A percentile compares a stretch with the other conserved stretches of the same genome.
Conservation (phyloP, 1,284 basidiomycete species). For the Trametes hirsuta region DNA sequence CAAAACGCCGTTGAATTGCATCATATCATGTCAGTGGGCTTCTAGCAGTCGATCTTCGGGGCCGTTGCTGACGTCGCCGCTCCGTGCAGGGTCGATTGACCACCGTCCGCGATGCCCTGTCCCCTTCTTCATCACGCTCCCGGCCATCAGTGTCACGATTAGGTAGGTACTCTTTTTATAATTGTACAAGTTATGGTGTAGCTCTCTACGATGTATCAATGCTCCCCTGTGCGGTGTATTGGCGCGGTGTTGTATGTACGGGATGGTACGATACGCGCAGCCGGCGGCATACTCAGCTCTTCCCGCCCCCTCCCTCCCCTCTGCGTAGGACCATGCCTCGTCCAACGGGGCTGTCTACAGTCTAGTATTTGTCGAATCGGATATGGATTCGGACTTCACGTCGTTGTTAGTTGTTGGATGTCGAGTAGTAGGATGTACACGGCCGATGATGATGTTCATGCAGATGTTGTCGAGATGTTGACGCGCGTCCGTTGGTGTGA, state of each 20-base stretch:
- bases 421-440: background rate
- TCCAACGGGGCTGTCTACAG: background rate
- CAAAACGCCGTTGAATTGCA: background rate
- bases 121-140: background rate
- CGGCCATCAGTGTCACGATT: background rate
- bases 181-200: slow-evolving; percentile 17
- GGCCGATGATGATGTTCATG: background rate
- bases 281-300: background rate
- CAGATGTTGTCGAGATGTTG: background rate
- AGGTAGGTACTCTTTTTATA: slow-evolving; percentile 19
- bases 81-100: background rate
- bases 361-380: background rate
- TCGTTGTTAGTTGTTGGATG: background rate
- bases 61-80: background rate
- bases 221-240: slow-evolving; percentile 1
- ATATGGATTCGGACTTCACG: slow-evolving; percentile 6
- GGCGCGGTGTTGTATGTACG: slow-evolving; percentile 9
- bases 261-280: background rate
- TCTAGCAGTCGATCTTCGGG: background rate
- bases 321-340: background rate
- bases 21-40: background rate
- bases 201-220: slow-evolving; percentile 16
- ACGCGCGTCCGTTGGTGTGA: background rate
- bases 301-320: background rate
- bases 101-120: background rate